Conservation (phyloP, 306 rosid genomes). For the Dalbergia cochinchinensis region DNA sequence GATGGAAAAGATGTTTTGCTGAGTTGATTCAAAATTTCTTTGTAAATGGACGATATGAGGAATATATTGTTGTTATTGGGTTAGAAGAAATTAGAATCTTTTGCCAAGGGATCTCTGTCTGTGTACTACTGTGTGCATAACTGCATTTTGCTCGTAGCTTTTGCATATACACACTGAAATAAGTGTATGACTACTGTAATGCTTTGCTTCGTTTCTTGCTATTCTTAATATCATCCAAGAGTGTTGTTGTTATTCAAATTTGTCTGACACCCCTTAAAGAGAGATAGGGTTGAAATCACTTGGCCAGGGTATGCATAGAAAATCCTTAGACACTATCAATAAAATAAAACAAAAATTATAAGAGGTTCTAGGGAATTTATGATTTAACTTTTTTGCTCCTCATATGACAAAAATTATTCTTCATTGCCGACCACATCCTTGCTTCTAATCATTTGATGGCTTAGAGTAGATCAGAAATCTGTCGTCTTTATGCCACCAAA, state of each 20-base stretch:
- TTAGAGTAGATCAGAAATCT: constrained; percentile 17
- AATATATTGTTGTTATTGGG: not conserved
- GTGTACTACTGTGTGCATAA: not conserved
- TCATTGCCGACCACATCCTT: not conserved
- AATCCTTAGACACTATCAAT: not conserved
- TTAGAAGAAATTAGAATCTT: constrained; percentile 19
- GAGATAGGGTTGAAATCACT: not conserved
- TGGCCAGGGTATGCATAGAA: not conserved
- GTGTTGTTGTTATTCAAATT: constrained; percentile 2
- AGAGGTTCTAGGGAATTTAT: not conserved
- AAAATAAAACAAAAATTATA: not conserved
- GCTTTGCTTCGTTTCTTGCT: constrained; percentile 19
- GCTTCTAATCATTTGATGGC: constrained; percentile 26
- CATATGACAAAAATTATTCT: not conserved
- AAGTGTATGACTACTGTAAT: not conserved
- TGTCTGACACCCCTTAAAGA: not conserved
- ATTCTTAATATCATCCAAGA: not conserved
- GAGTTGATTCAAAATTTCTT: constrained; percentile 11
- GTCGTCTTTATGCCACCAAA: not conserved
- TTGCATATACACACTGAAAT: not conserved
- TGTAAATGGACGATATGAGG: constrained; percentile 15
- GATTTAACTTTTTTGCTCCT: not conserved
- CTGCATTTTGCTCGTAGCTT: constrained; percentile 14
- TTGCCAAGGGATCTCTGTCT: not conserved
- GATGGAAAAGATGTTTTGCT: constrained; percentile 19